These are phyloP conservation scores for Seminavis robusta DNA, from an alignment of 108 stramenopile genomes.

Conservation along the genomic window DNA sequence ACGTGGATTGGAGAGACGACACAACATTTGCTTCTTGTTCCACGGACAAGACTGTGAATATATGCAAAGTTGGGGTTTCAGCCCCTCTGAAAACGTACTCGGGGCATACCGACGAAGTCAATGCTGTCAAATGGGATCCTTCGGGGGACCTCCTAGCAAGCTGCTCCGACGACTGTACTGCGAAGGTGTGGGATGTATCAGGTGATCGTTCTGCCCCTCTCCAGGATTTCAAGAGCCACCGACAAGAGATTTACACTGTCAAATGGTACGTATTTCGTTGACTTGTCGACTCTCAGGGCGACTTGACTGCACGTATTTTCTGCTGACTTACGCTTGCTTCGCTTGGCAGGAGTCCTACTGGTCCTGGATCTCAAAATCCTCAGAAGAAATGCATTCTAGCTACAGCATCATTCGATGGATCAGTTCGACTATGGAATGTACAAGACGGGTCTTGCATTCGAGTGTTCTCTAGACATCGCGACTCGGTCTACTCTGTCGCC, in stretches of 20 bases:
- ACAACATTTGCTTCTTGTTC: slow-evolving; percentile 93
- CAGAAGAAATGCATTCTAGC: slow-evolving; percentile 82
- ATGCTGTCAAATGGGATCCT: slow-evolving; percentile 96
- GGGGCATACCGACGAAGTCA: slow-evolving; percentile 92
- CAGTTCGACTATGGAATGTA: slow-evolving; percentile 92
- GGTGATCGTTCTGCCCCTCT: slow-evolving; percentile 57
- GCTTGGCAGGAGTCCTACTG: slow-evolving; percentile 88
- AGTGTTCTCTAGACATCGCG: slow-evolving; percentile 79
- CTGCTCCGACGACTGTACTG: slow-evolving; percentile 95
- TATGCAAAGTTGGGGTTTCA: slow-evolving; percentile 70
- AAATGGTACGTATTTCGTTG: slow-evolving; percentile 69
- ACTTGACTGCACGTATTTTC: not conserved
- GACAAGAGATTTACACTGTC: slow-evolving; percentile 95
- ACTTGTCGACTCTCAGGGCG: not conserved
- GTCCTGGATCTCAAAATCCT: slow-evolving; percentile 86
- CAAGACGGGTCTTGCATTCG: slow-evolving; percentile 75
- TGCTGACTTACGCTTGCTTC: not conserved
- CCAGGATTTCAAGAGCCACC: slow-evolving; percentile 88
- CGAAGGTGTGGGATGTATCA: slow-evolving; percentile 89
- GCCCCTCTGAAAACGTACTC: slow-evolving; percentile 62
- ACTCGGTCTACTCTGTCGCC: slow-evolving; percentile 86
- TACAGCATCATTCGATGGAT: slow-evolving; percentile 94
- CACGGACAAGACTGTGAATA: slow-evolving; percentile 92
- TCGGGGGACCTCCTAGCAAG: slow-evolving; percentile 87
- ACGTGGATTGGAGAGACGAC: slow-evolving; percentile 96